Percentiles rank a stretch among this genome's conserved stretches.
Evolutionary conservation across 2,329 filamentous ascomycete genomes (phyloP).

Genomic region (Monosporascus sp.): DNA sequence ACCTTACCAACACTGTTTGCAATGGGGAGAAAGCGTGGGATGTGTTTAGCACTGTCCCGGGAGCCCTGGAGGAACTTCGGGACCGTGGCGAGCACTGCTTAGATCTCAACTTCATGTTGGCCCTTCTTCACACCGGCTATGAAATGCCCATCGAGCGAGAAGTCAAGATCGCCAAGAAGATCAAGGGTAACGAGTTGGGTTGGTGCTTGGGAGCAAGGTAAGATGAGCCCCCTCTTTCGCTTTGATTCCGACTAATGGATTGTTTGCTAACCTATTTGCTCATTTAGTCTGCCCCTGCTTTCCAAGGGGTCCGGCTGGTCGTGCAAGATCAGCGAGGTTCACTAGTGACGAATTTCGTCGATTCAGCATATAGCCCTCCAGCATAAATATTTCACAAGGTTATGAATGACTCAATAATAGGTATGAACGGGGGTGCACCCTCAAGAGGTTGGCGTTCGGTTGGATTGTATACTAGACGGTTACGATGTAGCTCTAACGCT

Average conservation of each 20-base stretch:
- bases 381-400: not conserved
- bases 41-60: slow-evolving; percentile 69
- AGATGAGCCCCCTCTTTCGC: slow-evolving; percentile 26
- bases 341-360: slow-evolving; percentile 34
- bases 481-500: not conserved
- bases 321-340: slow-evolving; percentile 76
- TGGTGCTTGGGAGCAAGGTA: slow-evolving; percentile 98
- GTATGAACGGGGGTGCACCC: not conserved
- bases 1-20: slow-evolving; percentile 81
- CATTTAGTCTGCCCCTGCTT: slow-evolving; percentile 70
- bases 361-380: slow-evolving; percentile 6
- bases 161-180: slow-evolving; percentile 98
- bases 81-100: slow-evolving; percentile 87
- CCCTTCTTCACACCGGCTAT: slow-evolving; percentile 88
- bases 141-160: slow-evolving; percentile 97
- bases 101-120: slow-evolving; percentile 95
- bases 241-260: not conserved
- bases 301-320: slow-evolving; percentile 81
- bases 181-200: slow-evolving; percentile 91
- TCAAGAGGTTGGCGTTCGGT: slow-evolving; percentile 3
- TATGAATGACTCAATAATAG: not conserved
- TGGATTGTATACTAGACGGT: not conserved
- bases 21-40: slow-evolving; percentile 73
- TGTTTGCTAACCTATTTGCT: slow-evolving; percentile 30
- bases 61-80: slow-evolving; percentile 72